Conservation (phyloP, 139 green algal genomes). For the Chlamydomonas schloesseri region DNA sequence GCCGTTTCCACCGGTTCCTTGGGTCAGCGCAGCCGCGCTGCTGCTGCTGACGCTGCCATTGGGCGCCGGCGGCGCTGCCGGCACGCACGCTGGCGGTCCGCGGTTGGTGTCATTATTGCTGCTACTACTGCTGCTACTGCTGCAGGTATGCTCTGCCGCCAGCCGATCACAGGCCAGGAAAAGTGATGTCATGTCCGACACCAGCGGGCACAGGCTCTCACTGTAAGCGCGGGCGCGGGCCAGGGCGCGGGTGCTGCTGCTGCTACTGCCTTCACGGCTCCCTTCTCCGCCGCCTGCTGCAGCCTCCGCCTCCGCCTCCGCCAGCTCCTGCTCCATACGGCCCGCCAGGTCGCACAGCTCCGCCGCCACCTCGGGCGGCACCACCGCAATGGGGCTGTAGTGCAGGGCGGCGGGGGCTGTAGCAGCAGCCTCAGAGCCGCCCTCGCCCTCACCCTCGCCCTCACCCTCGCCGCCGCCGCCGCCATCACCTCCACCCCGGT, state of each 20-base stretch:
- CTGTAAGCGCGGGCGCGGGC: neutral
- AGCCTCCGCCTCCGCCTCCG: neutral
- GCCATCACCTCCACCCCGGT: neutral
- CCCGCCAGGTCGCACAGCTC: constrained; percentile 16
- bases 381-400: neutral
- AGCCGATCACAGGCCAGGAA: neutral
- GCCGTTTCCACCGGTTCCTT: too few relatives aligned
- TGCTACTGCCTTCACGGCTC: neutral
- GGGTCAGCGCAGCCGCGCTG: too few relatives aligned
- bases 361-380: neutral
- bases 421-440: too few relatives aligned
- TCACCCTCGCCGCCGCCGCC: neutral
- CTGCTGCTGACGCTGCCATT: too few relatives aligned
- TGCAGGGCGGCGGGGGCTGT: neutral
- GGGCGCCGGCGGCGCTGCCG: too few relatives aligned
- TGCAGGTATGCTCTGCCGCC: too few relatives aligned
- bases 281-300: too few relatives aligned
- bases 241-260: neutral
- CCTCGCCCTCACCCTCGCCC: neutral
- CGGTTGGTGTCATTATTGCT: too few relatives aligned
- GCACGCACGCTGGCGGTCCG: too few relatives aligned
- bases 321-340: constrained; percentile 10
- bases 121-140: neutral
- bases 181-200: neutral
- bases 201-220: neutral